Conservation (phyloP, 345 rosid genomes). For the Brassica nigra region DNA sequence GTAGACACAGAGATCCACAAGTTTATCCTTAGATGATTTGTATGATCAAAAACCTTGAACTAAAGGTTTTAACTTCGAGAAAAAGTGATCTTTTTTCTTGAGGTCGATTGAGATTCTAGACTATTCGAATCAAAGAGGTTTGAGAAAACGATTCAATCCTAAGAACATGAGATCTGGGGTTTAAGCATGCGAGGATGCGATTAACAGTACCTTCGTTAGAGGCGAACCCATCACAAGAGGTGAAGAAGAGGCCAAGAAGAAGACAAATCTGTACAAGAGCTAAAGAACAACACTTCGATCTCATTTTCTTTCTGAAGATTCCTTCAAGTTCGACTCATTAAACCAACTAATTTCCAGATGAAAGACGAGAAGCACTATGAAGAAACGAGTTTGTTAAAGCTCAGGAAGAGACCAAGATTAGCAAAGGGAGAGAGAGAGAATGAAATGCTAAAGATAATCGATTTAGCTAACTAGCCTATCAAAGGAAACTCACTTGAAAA, state of each 20-base stretch:
- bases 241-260: slow-evolving; percentile 46
- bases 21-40: background rate
- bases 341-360: slow-evolving; percentile 4
- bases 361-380: slow-evolving; percentile 18
- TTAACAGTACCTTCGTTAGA: slow-evolving; percentile 65
- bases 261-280: slow-evolving; percentile 41
- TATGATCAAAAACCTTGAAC: background rate
- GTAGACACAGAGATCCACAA: slow-evolving; percentile 14
- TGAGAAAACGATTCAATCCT: background rate
- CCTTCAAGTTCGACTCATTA: slow-evolving; percentile 35
- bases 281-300: slow-evolving; percentile 34
- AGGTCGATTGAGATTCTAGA: slow-evolving; percentile 2
- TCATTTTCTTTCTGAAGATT: slow-evolving; percentile 32
- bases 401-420: slow-evolving; percentile 37
- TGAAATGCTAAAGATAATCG: slow-evolving; percentile 27
- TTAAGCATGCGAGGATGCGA: slow-evolving; percentile 20
- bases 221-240: slow-evolving; percentile 54
- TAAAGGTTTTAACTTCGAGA: slow-evolving; percentile 24
- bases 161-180: slow-evolving; percentile 61
- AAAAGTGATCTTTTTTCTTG: background rate
- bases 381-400: slow-evolving; percentile 22
- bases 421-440: slow-evolving; percentile 23
- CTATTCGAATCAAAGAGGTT: background rate
- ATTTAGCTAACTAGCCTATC: slow-evolving; percentile 55
- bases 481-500: slow-evolving; percentile 46